These are phyloP conservation scores for Cucurbita argyrosperma DNA, from an alignment of 306 rosid genomes.

Conservation along the genomic window DNA sequence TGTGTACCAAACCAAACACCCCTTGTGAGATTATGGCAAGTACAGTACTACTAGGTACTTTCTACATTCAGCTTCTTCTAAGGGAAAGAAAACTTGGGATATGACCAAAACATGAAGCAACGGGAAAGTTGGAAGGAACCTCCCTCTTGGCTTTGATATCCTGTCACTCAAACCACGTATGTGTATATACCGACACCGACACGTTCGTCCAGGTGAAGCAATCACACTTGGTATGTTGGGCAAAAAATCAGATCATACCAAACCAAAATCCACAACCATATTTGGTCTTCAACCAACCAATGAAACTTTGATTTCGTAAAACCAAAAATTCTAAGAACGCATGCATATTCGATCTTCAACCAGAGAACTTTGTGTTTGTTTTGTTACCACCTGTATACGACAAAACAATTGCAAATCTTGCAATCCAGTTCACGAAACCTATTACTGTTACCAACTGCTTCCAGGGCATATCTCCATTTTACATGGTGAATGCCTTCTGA, in stretches of 20 bases:
- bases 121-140: conserved; percentile 14
- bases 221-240: conserved; percentile 28
- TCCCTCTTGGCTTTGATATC: conserved; percentile 22
- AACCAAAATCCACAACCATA: conserved; percentile 9
- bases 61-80: background rate
- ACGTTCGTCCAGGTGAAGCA: conserved; percentile 35
- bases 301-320: conserved; percentile 1
- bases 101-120: conserved; percentile 27
- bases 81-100: background rate
- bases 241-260: conserved; percentile 32
- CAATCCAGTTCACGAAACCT: conserved; percentile 10
- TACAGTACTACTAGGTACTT: background rate
- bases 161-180: conserved; percentile 24
- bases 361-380: conserved; percentile 7
- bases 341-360: conserved; percentile 15
- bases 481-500: conserved; percentile 21
- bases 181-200: background rate
- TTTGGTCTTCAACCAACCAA: conserved; percentile 10
- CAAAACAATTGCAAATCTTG: conserved; percentile 3
- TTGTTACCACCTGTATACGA: conserved; percentile 1
- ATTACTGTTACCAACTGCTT: conserved; percentile 13
- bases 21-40: conserved; percentile 5
- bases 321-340: conserved; percentile 12
- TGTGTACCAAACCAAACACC: conserved; percentile 1
- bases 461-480: conserved; percentile 19